Conservation (phyloP, 2,329 filamentous ascomycete species). For the Hymenotorrendiella dingleyae region DNA sequence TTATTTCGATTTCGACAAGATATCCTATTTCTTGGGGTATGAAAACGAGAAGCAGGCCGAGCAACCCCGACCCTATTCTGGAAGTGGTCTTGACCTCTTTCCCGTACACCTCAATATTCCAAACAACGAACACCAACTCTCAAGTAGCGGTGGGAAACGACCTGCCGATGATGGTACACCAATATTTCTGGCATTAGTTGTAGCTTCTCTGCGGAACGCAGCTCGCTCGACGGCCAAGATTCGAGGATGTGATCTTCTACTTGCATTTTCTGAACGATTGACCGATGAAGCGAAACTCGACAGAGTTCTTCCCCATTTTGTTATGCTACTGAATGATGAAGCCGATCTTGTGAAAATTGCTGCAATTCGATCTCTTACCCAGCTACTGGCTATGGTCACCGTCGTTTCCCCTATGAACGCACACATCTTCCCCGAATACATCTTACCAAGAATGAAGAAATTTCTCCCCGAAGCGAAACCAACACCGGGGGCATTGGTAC, state of each 20-base stretch:
- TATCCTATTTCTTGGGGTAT: slow-evolving; percentile 86
- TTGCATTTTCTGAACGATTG: slow-evolving; percentile 85
- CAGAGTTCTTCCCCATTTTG: slow-evolving; percentile 83
- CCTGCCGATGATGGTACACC: slow-evolving; percentile 81
- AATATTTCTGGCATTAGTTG: slow-evolving; percentile 84
- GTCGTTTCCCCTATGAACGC: slow-evolving; percentile 78
- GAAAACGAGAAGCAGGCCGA: slow-evolving; percentile 38
- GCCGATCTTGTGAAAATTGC: slow-evolving; percentile 80
- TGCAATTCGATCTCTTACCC: slow-evolving; percentile 79
- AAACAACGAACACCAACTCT: slow-evolving; percentile 69
- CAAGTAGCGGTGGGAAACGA: slow-evolving; percentile 48
- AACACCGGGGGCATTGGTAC: slow-evolving; percentile 63
- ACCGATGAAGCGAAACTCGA: slow-evolving; percentile 96
- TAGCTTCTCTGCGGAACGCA: slow-evolving; percentile 83
- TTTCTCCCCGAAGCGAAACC: slow-evolving; percentile 48
- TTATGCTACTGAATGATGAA: slow-evolving; percentile 74
- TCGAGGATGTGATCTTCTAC: slow-evolving; percentile 81
- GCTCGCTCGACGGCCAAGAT: slow-evolving; percentile 82
- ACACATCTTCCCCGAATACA: slow-evolving; percentile 63
- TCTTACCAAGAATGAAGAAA: slow-evolving; percentile 56
- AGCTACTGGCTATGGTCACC: slow-evolving; percentile 78
- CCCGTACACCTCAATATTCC: slow-evolving; percentile 83
- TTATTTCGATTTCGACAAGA: slow-evolving; percentile 94
- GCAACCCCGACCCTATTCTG: slow-evolving; percentile 35
- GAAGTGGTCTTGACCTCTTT: slow-evolving; percentile 58